Evolutionary conservation across 1,139 yeast genomes (phyloP).

Genomic region (Geotrichum reessii): DNA sequence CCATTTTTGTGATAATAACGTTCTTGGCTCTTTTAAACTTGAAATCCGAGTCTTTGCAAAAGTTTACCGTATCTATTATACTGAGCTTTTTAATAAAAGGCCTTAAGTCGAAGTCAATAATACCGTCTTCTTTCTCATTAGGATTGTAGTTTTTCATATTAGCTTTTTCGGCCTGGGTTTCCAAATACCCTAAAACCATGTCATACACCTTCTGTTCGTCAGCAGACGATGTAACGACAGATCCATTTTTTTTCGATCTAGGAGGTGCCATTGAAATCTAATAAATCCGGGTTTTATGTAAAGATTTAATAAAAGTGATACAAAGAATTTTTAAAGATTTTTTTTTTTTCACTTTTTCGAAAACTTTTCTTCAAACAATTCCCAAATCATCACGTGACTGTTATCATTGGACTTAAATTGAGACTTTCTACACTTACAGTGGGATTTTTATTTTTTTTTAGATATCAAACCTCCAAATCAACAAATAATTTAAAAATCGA

Average conservation of each 20-base stretch:
- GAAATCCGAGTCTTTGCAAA: conserved; percentile 26
- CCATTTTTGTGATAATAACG: conserved; percentile 49
- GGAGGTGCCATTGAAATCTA: conserved; percentile 14
- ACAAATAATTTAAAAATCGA: neutral
- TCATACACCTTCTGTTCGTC: conserved; percentile 23
- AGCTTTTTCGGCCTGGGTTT: conserved; percentile 19
- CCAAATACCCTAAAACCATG: conserved; percentile 24
- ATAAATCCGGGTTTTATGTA: neutral
- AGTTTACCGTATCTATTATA: conserved; percentile 23
- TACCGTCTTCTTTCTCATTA: conserved; percentile 15
- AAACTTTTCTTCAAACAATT: neutral
- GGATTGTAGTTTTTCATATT: conserved; percentile 2
- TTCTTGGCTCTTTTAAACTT: conserved; percentile 41
- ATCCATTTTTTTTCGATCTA: conserved; percentile 7
- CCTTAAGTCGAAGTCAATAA: conserved; percentile 19
- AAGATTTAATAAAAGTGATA: neutral
- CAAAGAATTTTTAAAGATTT: neutral
- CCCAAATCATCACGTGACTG: neutral
- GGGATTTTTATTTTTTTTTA: neutral
- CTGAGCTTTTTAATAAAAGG: conserved; percentile 19
- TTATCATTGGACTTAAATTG: neutral
- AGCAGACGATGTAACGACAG: conserved; percentile 2
- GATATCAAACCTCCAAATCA: neutral
- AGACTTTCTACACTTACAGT: neutral
- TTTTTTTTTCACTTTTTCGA: neutral